Percentiles rank a stretch among this genome's conserved stretches.
phyloP scores from a whole-genome alignment of 352 stramenopile species.

The Pythium grandisporangium region DNA sequence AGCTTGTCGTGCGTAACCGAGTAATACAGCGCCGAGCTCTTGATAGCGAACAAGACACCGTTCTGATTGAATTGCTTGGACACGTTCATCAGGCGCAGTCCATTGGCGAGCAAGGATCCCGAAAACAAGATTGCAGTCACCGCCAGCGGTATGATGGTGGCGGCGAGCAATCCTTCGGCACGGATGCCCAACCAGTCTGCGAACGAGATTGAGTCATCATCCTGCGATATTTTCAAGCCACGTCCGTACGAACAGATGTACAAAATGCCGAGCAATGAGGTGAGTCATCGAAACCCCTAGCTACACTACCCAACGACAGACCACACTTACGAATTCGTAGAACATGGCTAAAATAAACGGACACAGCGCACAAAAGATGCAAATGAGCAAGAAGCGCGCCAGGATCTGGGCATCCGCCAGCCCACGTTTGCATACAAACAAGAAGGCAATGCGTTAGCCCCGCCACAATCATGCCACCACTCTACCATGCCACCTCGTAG shows the following conservation, averaged over 20 bases:
- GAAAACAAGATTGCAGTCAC: constrained; percentile 71
- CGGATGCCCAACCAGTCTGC: constrained; percentile 79
- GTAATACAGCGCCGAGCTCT: constrained; percentile 78
- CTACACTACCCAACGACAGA: neutral
- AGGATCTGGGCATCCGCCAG: constrained; percentile 41
- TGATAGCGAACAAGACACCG: constrained; percentile 67
- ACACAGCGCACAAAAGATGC: constrained; percentile 77
- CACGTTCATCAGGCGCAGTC: constrained; percentile 60
- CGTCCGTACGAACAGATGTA: no score
- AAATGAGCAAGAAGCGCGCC: constrained; percentile 82
- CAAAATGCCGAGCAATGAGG: neutral
- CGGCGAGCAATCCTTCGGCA: constrained; percentile 39
- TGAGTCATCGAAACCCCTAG: neutral
- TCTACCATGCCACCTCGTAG: no score
- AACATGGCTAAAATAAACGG: constrained; percentile 77
- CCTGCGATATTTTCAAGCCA: no score
- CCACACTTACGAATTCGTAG: constrained; percentile 60
- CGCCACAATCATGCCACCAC: no score
- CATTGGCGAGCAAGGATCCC: constrained; percentile 65
- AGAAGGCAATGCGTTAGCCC: no score
- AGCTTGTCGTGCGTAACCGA: constrained; percentile 61
- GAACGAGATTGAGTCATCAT: constrained; percentile 73
- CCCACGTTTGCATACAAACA: no score
- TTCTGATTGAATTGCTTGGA: constrained; percentile 71
- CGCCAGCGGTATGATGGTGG: constrained; percentile 50